Evolutionary conservation across 768 basidiomycete genomes (phyloP).

Genomic region (Hemileccinum impolitum): DNA sequence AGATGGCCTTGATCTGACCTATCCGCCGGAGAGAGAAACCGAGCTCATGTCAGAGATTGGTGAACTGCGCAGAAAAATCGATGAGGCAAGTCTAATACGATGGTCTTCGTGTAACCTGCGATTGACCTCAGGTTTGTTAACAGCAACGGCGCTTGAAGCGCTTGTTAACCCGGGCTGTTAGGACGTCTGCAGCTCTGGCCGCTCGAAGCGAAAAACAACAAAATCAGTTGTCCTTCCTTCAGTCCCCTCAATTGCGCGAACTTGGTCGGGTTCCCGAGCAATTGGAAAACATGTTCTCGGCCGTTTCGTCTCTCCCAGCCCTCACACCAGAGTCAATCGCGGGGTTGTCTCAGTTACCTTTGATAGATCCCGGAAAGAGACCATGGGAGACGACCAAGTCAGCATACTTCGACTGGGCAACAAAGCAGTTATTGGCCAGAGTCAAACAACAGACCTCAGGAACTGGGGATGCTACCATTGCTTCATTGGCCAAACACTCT

Average conservation of each 20-base stretch:
- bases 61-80: constrained; percentile 59
- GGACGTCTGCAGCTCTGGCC: constrained; percentile 43
- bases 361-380: constrained; percentile 60
- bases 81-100: constrained; percentile 51
- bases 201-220: constrained; percentile 44
- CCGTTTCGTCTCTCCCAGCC: constrained; percentile 48
- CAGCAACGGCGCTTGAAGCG: constrained; percentile 69
- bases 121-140: constrained; percentile 10
- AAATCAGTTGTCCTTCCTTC: constrained; percentile 43
- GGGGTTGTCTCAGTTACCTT: constrained; percentile 29
- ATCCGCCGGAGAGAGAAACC: constrained; percentile 53
- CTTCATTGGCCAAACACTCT: constrained; percentile 17
- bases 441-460: constrained; percentile 20
- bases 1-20: constrained; percentile 61
- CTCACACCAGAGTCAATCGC: constrained; percentile 39
- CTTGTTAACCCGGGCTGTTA: constrained; percentile 51
- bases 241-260: constrained; percentile 36
- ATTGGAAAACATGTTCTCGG: constrained; percentile 43
- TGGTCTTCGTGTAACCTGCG: neutral
- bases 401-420: constrained; percentile 79
- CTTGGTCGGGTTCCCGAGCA: constrained; percentile 40
- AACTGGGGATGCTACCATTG: constrained; percentile 19
- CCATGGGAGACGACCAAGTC: constrained; percentile 74
- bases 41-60: constrained; percentile 68
- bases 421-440: constrained; percentile 47